Evolutionary conservation across 1,284 basidiomycete genomes (phyloP).

Genomic region (Naganishia albida): DNA sequence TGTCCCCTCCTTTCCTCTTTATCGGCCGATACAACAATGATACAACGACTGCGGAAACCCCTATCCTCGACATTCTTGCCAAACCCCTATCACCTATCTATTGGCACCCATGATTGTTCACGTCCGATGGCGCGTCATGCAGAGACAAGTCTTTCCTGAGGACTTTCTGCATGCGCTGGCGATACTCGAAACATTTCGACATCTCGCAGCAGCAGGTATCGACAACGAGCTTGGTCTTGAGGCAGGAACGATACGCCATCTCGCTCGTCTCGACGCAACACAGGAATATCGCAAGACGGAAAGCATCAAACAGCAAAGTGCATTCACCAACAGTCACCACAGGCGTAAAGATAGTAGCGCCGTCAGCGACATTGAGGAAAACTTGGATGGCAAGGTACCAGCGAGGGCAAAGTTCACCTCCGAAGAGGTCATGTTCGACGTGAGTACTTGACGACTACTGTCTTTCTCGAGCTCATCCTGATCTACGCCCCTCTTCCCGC

Average conservation of each 20-base stretch:
- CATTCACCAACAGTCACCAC: background rate
- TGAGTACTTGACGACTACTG: background rate
- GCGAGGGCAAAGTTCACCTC: constrained; percentile 6
- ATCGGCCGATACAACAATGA: background rate
- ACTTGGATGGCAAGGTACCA: constrained; percentile 19
- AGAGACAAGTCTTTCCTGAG: constrained; percentile 20
- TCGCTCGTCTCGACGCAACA: constrained; percentile 4
- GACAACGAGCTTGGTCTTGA: constrained; percentile 9
- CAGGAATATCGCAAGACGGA: background rate
- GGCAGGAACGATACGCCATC: constrained; percentile 7
- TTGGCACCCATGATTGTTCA: background rate
- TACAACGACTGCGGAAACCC: background rate
- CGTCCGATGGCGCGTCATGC: background rate
- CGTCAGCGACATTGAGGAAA: constrained; percentile 4
- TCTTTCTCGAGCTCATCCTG: too few species aligned
- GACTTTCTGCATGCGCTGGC: constrained; percentile 21
- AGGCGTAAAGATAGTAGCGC: background rate
- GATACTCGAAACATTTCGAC: constrained; percentile 16
- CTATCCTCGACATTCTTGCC: background rate
- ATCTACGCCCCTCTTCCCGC: background rate
- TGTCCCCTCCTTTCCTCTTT: background rate
- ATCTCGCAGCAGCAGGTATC: constrained; percentile 19
- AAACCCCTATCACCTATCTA: too few species aligned
- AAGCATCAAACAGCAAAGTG: background rate
- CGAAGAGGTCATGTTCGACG: constrained; percentile 20